Base-by-base conservation (phyloP, 1,284 basidiomycete genomes). In the Cystobasidium pallidum region DNA sequence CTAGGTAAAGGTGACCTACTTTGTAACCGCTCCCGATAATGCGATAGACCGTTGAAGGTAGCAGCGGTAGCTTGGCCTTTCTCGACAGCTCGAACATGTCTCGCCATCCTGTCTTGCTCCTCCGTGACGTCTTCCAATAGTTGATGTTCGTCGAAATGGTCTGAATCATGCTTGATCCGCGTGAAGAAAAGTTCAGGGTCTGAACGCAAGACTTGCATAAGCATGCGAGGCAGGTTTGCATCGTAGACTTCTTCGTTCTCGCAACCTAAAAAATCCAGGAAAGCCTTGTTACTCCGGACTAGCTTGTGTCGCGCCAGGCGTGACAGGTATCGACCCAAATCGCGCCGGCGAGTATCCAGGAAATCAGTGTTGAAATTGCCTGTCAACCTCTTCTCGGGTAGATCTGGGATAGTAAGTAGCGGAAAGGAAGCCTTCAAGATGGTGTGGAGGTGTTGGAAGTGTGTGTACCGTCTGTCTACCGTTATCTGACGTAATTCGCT, bases 371-470 rank as follows among this genome's bases (percentile, higher is more conserved):
- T 89, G 79, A 92, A 92, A 2, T 90, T 83, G 0, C 89, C 90
- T 0, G 89, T 84, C 76, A 91, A 90, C 77, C 91, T 88, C 79
- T 92, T 91, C 79, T 90, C 88, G 0, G 91, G 91, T 1, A 93
- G 83, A 0, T 90, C 89, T 0, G 91, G 91, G 1, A 93, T 83
- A 1, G 88, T 87, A 45, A 93, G 86, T 0, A 89, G 89, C 8
- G 90, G 89, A 8, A 90, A 85, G 6, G 87, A 84, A 39, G 86
- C 83, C 32, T 84, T 82, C 47, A 93, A 81, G 2, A 88, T 86
- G 0, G 88, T 87, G 75, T 91, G 88, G 28, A 93, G 84, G 73
- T 88, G 85, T 24, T 89, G 87, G 76, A 94, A 94, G 74, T 93
- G 90, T 1, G 90, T 91, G 81, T 90, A 94, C 11, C 91, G 87